These are phyloP conservation scores for Ascochyta koolunga DNA, from an alignment of 2,329 filamentous ascomycete species.

Conservation along the genomic window DNA sequence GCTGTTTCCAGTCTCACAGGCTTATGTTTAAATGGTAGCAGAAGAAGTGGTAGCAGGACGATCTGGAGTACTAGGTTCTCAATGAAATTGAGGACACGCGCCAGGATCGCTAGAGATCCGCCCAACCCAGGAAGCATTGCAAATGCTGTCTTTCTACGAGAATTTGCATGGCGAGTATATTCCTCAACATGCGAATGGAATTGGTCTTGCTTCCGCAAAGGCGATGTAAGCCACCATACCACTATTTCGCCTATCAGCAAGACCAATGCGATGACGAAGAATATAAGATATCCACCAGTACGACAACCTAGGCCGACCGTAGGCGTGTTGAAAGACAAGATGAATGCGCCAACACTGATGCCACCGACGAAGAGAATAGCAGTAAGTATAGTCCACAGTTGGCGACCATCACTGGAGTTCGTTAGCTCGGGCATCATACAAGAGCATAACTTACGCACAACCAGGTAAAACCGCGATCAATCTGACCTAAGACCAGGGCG, in stretches of 20 bases:
- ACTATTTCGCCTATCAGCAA: constrained; percentile 44
- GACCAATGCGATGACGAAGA: constrained; percentile 35
- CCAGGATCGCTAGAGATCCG: background rate
- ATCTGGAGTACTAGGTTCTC: background rate
- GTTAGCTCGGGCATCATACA: background rate
- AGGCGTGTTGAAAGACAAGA: constrained; percentile 51
- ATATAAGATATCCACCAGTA: constrained; percentile 51
- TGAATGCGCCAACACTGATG: constrained; percentile 45
- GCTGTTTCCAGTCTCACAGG: background rate
- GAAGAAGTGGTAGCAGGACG: background rate
- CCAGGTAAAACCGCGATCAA: constrained; percentile 43
- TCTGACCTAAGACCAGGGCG: constrained; percentile 41
- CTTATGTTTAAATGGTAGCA: constrained; percentile 15
- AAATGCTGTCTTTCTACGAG: background rate
- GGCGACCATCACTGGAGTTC: constrained; percentile 37
- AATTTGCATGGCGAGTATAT: constrained; percentile 1
- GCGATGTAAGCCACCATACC: constrained; percentile 43
- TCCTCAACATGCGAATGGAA: constrained; percentile 10
- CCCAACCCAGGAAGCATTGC: constrained; percentile 4
- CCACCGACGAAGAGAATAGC: constrained; percentile 43
- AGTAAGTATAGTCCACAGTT: constrained; percentile 48
- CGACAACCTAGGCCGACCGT: constrained; percentile 49
- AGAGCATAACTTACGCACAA: constrained; percentile 23
- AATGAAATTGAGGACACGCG: background rate
- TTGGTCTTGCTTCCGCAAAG: constrained; percentile 10